Conservation (phyloP, 2,329 filamentous ascomycete species). For the Plectosphaerella cucumerina region DNA sequence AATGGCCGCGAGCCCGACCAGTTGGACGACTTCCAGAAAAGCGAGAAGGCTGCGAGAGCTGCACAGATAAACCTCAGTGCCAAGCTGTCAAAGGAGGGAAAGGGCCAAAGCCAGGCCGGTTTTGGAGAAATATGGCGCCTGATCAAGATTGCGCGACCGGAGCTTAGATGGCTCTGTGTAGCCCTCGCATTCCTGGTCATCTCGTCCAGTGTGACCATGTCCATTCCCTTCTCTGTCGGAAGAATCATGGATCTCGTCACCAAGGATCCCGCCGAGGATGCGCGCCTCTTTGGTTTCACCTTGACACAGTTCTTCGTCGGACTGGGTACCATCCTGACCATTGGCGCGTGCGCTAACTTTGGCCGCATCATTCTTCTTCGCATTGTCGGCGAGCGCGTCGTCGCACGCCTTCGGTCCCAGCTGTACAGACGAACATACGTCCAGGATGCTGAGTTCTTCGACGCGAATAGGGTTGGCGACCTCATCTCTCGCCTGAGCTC, state of each 20-base stretch:
- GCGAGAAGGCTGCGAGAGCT: slow-evolving; percentile 81
- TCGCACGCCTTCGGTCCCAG: slow-evolving; percentile 81
- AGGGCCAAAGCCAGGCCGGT: slow-evolving; percentile 53
- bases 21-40: slow-evolving; percentile 51
- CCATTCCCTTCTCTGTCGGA: slow-evolving; percentile 92
- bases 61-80: slow-evolving; percentile 87
- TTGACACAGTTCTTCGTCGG: slow-evolving; percentile 85
- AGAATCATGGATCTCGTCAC: slow-evolving; percentile 92
- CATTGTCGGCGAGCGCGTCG: slow-evolving; percentile 92
- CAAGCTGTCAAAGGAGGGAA: slow-evolving; percentile 79
- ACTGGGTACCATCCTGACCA: slow-evolving; percentile 69
- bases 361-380: slow-evolving; percentile 88
- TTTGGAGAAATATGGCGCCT: slow-evolving; percentile 78
- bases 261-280: slow-evolving; percentile 61
- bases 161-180: slow-evolving; percentile 69
- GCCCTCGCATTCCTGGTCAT: slow-evolving; percentile 84
- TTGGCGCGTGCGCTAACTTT: slow-evolving; percentile 90
- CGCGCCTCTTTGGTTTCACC: slow-evolving; percentile 76
- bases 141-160: slow-evolving; percentile 83
- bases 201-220: slow-evolving; percentile 92
- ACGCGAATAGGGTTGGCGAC: slow-evolving; percentile 94
- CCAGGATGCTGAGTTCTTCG: slow-evolving; percentile 99
- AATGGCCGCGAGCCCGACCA: slow-evolving; percentile 36
- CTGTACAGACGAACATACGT: slow-evolving; percentile 89
- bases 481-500: slow-evolving; percentile 92